phyloP scores from a whole-genome alignment of 805 yeast species.

The Teunomyces panamensis region DNA sequence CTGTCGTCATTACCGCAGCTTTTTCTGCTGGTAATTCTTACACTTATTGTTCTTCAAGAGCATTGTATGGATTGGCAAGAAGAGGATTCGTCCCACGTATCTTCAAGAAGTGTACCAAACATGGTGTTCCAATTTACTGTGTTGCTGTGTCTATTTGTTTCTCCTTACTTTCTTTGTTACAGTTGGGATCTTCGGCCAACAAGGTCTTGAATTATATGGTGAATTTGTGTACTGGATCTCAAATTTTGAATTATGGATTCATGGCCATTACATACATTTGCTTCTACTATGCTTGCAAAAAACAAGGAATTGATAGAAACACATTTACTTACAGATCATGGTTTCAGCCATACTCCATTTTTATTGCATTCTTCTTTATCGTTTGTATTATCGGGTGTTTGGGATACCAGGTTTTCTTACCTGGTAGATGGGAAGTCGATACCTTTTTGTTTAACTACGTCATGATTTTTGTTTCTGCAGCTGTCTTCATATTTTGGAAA shows the following conservation, averaged over 20 bases:
- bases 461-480: constrained; percentile 54
- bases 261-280: constrained; percentile 43
- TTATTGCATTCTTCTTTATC: constrained; percentile 27
- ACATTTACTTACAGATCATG: constrained; percentile 41
- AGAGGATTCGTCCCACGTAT: constrained; percentile 47
- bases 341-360: constrained; percentile 42
- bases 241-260: constrained; percentile 45
- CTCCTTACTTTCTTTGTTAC: constrained; percentile 65
- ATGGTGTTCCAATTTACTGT: constrained; percentile 48
- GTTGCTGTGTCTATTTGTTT: constrained; percentile 45
- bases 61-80: constrained; percentile 45
- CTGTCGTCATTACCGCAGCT: constrained; percentile 39
- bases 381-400: constrained; percentile 49
- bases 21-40: constrained; percentile 51
- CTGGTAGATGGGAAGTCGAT: constrained; percentile 61
- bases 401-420: constrained; percentile 71
- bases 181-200: constrained; percentile 37
- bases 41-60: constrained; percentile 46
- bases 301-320: constrained; percentile 37
- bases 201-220: constrained; percentile 45
- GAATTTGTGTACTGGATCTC: constrained; percentile 46
- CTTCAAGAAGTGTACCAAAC: constrained; percentile 42
- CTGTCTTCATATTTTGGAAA: constrained; percentile 35
- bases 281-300: constrained; percentile 40
- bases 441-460: constrained; percentile 68